Percentiles rank a stretch among this genome's conserved stretches.
These are phyloP conservation scores for Neospora caninum DNA, from an alignment of 169 alveolate genomes.

Conservation along the genomic window DNA sequence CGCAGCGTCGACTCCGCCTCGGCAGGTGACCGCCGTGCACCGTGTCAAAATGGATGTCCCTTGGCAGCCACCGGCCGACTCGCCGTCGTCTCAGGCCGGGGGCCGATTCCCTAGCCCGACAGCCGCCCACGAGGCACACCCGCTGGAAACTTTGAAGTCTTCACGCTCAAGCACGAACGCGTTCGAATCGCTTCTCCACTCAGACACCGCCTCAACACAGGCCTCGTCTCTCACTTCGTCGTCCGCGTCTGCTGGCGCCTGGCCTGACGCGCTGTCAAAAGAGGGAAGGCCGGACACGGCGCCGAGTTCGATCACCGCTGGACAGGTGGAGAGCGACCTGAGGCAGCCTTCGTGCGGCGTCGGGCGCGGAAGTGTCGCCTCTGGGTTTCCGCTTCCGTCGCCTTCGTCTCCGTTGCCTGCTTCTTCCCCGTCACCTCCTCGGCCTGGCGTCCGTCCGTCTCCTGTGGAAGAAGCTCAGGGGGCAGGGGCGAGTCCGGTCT, in stretches of 20 bases:
- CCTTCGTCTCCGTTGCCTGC: not conserved
- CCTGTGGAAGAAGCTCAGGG: not conserved
- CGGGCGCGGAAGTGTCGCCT: not conserved
- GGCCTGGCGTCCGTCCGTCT: not conserved
- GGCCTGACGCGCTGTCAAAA: not conserved
- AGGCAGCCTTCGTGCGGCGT: not conserved
- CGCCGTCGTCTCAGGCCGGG: not conserved
- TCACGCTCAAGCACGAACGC: not conserved
- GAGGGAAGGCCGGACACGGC: not conserved
- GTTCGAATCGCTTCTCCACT: not conserved
- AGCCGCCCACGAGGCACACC: not conserved
- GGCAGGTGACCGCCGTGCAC: not conserved
- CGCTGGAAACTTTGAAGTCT: not conserved
- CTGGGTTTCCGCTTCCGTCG: not conserved
- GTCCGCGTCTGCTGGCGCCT: not conserved
- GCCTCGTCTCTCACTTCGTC: not conserved
- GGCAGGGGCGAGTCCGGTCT: not conserved
- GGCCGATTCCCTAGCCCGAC: not conserved
- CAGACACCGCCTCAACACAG: not conserved
- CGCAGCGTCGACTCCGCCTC: not conserved
- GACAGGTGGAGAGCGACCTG: not conserved
- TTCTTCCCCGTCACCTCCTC: not conserved
- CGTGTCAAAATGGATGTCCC: not conserved
- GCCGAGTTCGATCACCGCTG: not conserved
- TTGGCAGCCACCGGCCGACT: not conserved